phyloP scores from a whole-genome alignment of 2,329 filamentous ascomycete species.

The Fusarium sp. region DNA sequence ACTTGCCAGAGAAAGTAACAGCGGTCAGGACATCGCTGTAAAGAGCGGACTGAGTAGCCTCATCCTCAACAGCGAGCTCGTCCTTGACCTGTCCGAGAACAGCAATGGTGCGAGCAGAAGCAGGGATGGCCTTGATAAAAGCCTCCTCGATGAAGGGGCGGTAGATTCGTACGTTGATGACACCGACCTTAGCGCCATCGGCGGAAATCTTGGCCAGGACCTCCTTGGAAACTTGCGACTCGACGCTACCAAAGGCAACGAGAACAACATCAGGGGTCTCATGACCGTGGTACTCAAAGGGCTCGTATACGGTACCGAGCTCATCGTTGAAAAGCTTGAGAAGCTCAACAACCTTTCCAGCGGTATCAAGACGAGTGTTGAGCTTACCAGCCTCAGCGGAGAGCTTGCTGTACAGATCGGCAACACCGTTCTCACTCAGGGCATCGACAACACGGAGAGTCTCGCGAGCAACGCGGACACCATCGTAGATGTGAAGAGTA shows the following conservation, averaged over 20 bases:
- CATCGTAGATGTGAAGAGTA: slow-evolving; percentile 91
- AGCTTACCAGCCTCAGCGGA: slow-evolving; percentile 70
- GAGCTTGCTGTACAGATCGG: slow-evolving; percentile 76
- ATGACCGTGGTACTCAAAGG: slow-evolving; percentile 95
- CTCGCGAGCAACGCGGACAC: slow-evolving; percentile 84
- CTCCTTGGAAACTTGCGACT: slow-evolving; percentile 87
- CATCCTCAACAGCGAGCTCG: slow-evolving; percentile 78
- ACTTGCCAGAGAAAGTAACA: slow-evolving; percentile 80
- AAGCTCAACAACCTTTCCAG: slow-evolving; percentile 78
- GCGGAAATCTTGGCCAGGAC: slow-evolving; percentile 79
- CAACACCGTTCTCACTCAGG: slow-evolving; percentile 78
- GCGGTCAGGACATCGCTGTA: slow-evolving; percentile 93
- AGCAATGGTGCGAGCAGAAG: slow-evolving; percentile 79
- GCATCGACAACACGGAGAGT: slow-evolving; percentile 85
- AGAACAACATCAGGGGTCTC: slow-evolving; percentile 82
- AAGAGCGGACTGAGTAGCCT: slow-evolving; percentile 82
- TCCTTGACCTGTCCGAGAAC: slow-evolving; percentile 91
- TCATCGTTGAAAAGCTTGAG: slow-evolving; percentile 86
- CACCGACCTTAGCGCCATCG: slow-evolving; percentile 82
- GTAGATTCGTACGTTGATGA: slow-evolving; percentile 93
- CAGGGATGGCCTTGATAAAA: slow-evolving; percentile 85
- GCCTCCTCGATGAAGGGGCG: slow-evolving; percentile 95
- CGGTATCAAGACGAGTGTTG: slow-evolving; percentile 77
- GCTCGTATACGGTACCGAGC: slow-evolving; percentile 90
- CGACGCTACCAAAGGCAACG: slow-evolving; percentile 92